Percentiles rank a stretch among this genome's conserved stretches.
phyloP scores from a whole-genome alignment of 1,139 yeast species.

The Hansenula anomala region DNA sequence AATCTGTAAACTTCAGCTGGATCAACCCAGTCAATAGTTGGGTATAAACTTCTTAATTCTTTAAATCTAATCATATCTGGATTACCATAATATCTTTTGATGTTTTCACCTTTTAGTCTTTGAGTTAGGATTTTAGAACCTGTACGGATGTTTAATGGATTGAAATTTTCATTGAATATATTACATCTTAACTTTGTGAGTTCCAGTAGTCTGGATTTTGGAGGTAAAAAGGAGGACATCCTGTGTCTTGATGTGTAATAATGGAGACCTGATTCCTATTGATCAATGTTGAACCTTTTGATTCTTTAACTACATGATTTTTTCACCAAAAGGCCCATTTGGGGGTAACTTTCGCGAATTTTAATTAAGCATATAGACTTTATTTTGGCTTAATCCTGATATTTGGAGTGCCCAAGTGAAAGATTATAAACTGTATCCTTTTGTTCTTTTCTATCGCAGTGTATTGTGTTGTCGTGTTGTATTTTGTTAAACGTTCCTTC shows the following conservation, averaged over 20 bases:
- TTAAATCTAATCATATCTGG: constrained; percentile 56
- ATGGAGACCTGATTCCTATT: no score
- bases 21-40: constrained; percentile 59
- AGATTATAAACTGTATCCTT: no score
- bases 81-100: constrained; percentile 75
- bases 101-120: constrained; percentile 70
- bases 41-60: constrained; percentile 52
- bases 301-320: no score
- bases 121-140: constrained; percentile 73
- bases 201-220: constrained; percentile 45
- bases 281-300: no score
- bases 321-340: no score
- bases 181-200: constrained; percentile 53
- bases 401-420: no score
- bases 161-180: constrained; percentile 59
- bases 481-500: no score
- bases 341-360: no score
- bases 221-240: constrained; percentile 6
- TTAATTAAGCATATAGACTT: no score
- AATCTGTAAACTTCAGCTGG: constrained; percentile 71
- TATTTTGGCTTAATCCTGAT: no score
- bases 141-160: constrained; percentile 67
- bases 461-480: no score
- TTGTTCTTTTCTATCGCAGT: no score
- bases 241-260: not conserved